phyloP scores from a whole-genome alignment of 2,329 filamentous ascomycete genomes.

The Penicillium rolfsii region DNA sequence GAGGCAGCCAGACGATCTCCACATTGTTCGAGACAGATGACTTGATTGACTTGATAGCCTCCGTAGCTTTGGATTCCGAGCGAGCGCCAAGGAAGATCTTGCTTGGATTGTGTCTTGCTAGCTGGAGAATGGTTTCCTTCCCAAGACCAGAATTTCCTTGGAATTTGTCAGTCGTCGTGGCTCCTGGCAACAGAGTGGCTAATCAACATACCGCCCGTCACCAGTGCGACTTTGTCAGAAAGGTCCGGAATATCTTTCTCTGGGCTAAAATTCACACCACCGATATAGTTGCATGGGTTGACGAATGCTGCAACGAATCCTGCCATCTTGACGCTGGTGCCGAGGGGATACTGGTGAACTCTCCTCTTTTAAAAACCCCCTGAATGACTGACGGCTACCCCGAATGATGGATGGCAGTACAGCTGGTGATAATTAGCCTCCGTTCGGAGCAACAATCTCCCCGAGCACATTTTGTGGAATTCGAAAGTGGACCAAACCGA shows the following conservation, averaged over 20 bases:
- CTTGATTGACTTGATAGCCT: conserved; percentile 28
- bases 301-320: conserved; percentile 19
- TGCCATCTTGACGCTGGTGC: conserved; percentile 16
- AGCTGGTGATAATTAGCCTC: background rate
- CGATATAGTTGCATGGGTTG: conserved; percentile 25
- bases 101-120: conserved; percentile 47
- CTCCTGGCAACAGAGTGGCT: conserved; percentile 30
- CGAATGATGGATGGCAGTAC: background rate
- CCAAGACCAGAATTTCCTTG: conserved; percentile 55
- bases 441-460: background rate
- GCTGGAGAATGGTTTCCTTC: conserved; percentile 45
- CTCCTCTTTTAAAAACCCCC: background rate
- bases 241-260: conserved; percentile 41
- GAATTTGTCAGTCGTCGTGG: conserved; percentile 6
- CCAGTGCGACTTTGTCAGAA: conserved; percentile 38
- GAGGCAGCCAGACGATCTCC: conserved; percentile 27
- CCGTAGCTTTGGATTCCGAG: conserved; percentile 25
- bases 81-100: conserved; percentile 46
- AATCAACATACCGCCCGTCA: conserved; percentile 40
- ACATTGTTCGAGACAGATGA: conserved; percentile 19
- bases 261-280: conserved; percentile 35
- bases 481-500: background rate
- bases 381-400: background rate
- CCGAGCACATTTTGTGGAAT: background rate
- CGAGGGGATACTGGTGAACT: background rate